Evolutionary conservation across 2,329 filamentous ascomycete genomes (phyloP), one percentile per base, ranked within the genome.

Genomic region (Trichoderma koningii): DNA sequence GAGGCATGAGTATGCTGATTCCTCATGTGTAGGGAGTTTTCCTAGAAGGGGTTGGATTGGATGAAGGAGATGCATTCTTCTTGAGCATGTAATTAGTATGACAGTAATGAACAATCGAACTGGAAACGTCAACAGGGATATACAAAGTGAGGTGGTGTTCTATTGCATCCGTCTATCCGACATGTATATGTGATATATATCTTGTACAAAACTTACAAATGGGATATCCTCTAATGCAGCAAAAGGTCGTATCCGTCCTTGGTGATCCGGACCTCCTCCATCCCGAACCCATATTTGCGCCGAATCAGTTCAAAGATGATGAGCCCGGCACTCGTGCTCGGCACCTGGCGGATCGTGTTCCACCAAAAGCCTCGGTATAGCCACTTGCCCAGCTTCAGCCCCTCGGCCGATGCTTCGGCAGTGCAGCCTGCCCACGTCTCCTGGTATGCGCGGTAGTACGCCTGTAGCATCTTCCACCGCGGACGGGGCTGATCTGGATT

Each of bases 261-360:
- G 55, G 82, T 84, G 61, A 90, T 91, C 69, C 82, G 82, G 68
- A 87, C 87, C 70, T 83, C 83, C 56, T 89, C 87, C 19, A 81
- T 81, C 2, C 83, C 82, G 65, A 85, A 80, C 1, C 87, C 88
- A 70, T 92, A 93, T 76, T 91, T 91, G 42, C 89, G 81, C 64
- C 90, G 80, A 44, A 92, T 86, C 51, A 93, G 73, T 76, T 93
- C 90, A 73, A 93, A 93, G 21, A 92, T 90, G 69, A 93, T 91
- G 66, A 93, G 74, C 0, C 89, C 90, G 0, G 90, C 90, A 66
- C 87, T 90, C 2, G 90, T 93, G 73, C 89, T 91, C 0, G 90
- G 90, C 2, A 91, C 88, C 76, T 92, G 89, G 5, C 88, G 81
- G 60, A 92, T 83, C 0, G 90, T 90, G 62, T 84, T 88, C 83